Base-by-base conservation (phyloP, 2,329 filamentous ascomycete species). In the Thelonectria discophora region DNA sequence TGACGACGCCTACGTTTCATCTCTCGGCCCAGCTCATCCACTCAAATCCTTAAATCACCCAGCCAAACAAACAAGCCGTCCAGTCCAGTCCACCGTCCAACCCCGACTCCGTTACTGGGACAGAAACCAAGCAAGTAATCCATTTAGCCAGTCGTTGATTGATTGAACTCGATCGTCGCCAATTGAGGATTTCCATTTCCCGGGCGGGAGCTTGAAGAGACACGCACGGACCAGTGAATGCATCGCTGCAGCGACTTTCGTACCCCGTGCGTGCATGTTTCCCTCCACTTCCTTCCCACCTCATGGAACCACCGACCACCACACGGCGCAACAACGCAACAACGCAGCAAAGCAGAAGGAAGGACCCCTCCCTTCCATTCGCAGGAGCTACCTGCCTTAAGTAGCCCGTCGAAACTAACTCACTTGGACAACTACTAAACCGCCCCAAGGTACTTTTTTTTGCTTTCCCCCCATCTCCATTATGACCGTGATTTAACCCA, bases 1-100 rank as follows among this genome's bases (percentile, higher is more conserved):
- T 49, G 46, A 42, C 55, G 43, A 52, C 51, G 58, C 46, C 53
- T 53, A 13, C 34, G 58, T 61, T 56, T 61, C 58, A 60, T 55
- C 47, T 54, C 24, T 17, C 27, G 46, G 34, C 27, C 39, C 51
- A 42, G 20, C 49, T 47, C 21, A 47, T 27, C 45, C 45, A 47
- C 45, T 47, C 45, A 39, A 39, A 34, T 42, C 55, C 17, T 42
- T 49, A 32, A 57, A 21, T 42, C 27, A 49, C 50, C 42, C 30
- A 32, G 12, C 45, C 27, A 30, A 30, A 8, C 27, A 43, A 15
- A 27, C 20, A 37, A 37, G 15, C 42, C 24, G 37, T 24, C n/a
- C 10, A n/a, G 11, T 24, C 21, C 3, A 24, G 6, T 6, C 21
- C 6, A 4, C 21, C 21, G 3, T 24, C 21, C 21, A 6, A 24